Evolutionary conservation across 208 protist species (phyloP), one percentile per base, ranked within the genome.

Genomic region (Acanthamoeba rhysodes): DNA sequence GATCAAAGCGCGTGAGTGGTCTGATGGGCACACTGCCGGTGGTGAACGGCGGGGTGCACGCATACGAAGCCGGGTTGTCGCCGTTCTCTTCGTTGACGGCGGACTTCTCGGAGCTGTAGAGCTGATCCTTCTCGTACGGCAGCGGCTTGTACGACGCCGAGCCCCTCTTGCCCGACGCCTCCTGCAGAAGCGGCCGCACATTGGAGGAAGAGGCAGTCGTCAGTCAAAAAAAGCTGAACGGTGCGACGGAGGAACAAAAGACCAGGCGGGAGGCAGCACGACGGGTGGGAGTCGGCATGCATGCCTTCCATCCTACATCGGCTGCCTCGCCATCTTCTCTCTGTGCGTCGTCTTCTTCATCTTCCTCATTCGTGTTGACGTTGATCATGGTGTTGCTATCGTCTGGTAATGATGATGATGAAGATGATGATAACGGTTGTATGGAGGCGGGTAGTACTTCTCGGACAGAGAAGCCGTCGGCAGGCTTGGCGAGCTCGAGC

Each of bases 261-360:
- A 24, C 16, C 8, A 84, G 29, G 74, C 12, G 74, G 41, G 41
- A 84, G 74, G 74, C 74, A 84, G 74, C 32, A 84, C 74, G 74
- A 29, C 29, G 16, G 29, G 66, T 22, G 66, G 66, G 66, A 72
- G 66, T 27, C 29, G 66, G 66, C 66, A 72, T 29, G 66, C 66
- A 37, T 84, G 74, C 74, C 74, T 84, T 84, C 74, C 74, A 84
- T 84, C 74, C 74, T 29, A 84, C 74, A 50, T 55, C 74, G 45
- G 8, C 74, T 53, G 34, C 74, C 41, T 84, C 74, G 74, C 74
- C 82, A 32, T 68, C 76, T 53, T 20, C 76, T 27, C 66, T 24
- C 5, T 24, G 53, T 14, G 14, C 48, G 32, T 66, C 82, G 2
- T 64, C 29, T 27, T 66, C 82, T 32, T 62, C 50, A 29, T 90